Evolutionary conservation across 352 stramenopile genomes (phyloP).

Genomic region (Thraustochytrium striatum): DNA sequence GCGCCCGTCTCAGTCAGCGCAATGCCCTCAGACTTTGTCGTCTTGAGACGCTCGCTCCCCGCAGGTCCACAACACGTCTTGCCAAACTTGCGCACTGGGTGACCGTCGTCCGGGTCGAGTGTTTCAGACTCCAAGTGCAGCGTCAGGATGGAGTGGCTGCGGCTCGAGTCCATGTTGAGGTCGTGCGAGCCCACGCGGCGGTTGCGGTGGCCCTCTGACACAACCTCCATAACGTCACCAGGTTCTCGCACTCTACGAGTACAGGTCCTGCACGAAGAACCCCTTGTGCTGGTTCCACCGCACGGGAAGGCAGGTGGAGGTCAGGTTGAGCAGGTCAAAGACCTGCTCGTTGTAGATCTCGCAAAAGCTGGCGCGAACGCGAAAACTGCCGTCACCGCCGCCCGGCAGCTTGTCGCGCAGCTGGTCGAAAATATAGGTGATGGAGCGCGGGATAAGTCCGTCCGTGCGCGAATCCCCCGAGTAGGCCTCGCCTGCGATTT

Average conservation of each 20-base stretch:
- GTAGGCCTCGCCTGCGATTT: constrained; percentile 17
- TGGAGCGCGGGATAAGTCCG: constrained; percentile 20
- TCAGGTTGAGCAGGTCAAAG: constrained; percentile 51
- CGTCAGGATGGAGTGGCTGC: constrained; percentile 48
- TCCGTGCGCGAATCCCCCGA: neutral
- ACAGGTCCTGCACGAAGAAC: constrained; percentile 51
- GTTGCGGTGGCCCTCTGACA: constrained; percentile 47
- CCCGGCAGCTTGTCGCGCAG: neutral
- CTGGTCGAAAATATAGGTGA: constrained; percentile 25
- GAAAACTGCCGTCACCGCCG: neutral
- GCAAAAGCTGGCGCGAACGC: constrained; percentile 40
- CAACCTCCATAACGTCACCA: constrained; percentile 49
- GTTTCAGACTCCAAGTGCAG: constrained; percentile 8
- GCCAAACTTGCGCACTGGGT: constrained; percentile 11
- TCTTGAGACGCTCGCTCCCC: constrained; percentile 42
- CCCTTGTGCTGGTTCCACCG: constrained; percentile 37
- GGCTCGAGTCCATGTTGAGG: constrained; percentile 51
- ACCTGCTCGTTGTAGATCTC: constrained; percentile 54
- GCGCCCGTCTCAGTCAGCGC: constrained; percentile 32
- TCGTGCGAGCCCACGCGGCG: constrained; percentile 50
- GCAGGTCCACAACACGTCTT: constrained; percentile 47
- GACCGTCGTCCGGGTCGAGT: constrained; percentile 21
- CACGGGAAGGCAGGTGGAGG: constrained; percentile 30
- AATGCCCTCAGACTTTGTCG: constrained; percentile 34
- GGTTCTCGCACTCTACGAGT: constrained; percentile 40